Evolutionary conservation across 192 early-diverging fungal species (phyloP).

Genomic region (Pecoramyces ruminantium): DNA sequence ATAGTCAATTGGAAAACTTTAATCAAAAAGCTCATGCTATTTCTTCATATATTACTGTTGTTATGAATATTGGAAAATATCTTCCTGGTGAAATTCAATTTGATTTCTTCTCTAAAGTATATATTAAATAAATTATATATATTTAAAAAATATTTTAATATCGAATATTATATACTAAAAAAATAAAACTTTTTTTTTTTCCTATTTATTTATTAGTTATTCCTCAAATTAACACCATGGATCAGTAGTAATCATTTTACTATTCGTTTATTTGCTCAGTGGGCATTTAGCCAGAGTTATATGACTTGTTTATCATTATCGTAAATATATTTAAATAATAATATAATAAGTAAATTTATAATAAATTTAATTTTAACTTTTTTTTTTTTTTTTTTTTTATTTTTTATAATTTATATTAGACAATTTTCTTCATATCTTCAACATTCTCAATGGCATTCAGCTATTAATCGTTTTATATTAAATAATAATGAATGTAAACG

Average conservation of each 20-base stretch:
- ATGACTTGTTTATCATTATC: not conserved
- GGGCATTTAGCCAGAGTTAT: constrained; percentile 2
- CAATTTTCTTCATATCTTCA: not conserved
- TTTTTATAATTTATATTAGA: too few species aligned
- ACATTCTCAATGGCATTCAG: constrained; percentile 2
- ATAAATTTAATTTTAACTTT: too few species aligned
- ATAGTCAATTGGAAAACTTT: not conserved
- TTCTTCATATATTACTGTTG: constrained; percentile 20
- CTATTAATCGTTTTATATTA: constrained; percentile 12
- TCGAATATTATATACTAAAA: too few species aligned
- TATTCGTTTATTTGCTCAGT: constrained; percentile 16
- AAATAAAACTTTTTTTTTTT: too few species aligned
- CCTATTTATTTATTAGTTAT: constrained; percentile 2
- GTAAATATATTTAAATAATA: too few species aligned
- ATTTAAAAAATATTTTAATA: too few species aligned
- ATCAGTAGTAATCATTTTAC: constrained; percentile 16
- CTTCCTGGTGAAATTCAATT: constrained; percentile 7
- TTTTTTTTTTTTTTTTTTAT: too few species aligned
- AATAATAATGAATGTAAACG: constrained; percentile 20
- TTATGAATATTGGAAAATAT: constrained; percentile 11
- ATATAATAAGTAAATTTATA: too few species aligned
- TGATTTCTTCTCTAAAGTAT: not conserved
- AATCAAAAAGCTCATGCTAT: constrained; percentile 11
- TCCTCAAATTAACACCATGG: constrained; percentile 11
- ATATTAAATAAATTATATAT: too few species aligned